Conservation (phyloP, 345 rosid species). For the Arabidopsis suecica region DNA sequence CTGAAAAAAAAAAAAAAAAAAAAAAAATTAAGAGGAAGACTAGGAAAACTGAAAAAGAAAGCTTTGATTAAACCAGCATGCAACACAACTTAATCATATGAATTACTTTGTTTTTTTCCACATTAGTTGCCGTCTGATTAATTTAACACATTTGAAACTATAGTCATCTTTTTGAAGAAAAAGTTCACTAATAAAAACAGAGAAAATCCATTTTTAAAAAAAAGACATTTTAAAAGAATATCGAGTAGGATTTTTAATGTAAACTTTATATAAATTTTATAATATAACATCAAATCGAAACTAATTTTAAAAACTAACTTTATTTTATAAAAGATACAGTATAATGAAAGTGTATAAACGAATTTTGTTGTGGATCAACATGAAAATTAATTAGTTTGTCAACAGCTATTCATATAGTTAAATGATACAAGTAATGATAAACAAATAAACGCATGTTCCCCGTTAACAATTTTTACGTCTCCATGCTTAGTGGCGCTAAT, state of each 20-base stretch:
- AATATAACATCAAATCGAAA: too few relatives aligned
- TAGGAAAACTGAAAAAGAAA: not conserved
- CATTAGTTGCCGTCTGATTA: not conserved
- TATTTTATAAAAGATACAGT: too few relatives aligned
- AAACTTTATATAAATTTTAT: not conserved
- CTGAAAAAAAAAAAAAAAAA: too few relatives aligned
- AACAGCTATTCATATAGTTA: not conserved
- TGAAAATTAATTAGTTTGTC: not conserved
- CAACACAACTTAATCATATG: not conserved
- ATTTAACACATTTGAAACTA: not conserved
- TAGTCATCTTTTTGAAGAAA: not conserved
- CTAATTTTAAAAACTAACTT: too few relatives aligned
- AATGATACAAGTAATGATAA: not conserved
- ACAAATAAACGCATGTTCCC: conserved; percentile 33
- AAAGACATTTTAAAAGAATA: not conserved
- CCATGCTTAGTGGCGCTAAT: conserved; percentile 17
- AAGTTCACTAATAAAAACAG: not conserved
- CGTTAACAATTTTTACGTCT: conserved; percentile 17
- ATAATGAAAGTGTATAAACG: too few relatives aligned
- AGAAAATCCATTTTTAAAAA: not conserved
- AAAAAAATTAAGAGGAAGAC: not conserved
- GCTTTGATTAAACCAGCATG: not conserved
- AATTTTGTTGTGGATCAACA: too few relatives aligned
- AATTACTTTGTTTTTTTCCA: not conserved
- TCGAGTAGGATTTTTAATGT: not conserved